These are phyloP conservation scores for Amylocarpus encephaloides DNA, from an alignment of 2,329 filamentous ascomycete species.

Conservation along the genomic window DNA sequence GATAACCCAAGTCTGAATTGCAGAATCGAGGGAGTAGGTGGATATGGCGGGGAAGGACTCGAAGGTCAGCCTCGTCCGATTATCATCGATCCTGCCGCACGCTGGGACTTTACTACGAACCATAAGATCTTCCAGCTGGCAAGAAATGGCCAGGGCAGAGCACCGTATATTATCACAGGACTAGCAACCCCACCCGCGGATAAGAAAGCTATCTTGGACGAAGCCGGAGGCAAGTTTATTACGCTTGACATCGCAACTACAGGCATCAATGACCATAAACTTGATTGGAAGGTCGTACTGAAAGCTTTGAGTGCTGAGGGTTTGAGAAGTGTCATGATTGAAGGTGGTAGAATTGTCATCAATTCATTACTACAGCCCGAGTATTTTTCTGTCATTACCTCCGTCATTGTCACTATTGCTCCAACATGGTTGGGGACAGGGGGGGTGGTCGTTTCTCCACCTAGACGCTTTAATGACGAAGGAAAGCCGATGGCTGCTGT, in stretches of 20 bases:
- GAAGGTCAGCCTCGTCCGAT: conserved; percentile 69
- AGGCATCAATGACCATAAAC: neutral
- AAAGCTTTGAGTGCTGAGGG: conserved; percentile 1
- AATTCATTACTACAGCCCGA: conserved; percentile 63
- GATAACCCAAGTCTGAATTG: conserved; percentile 84
- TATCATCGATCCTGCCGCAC: conserved; percentile 67
- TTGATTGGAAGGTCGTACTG: conserved; percentile 9
- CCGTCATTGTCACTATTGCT: conserved; percentile 79
- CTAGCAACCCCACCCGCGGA: conserved; percentile 20
- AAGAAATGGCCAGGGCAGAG: conserved; percentile 58
- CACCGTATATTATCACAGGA: conserved; percentile 65
- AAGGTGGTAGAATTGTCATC: conserved; percentile 76
- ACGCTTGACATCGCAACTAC: neutral
- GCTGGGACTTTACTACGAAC: conserved; percentile 58
- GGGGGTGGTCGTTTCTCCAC: conserved; percentile 70
- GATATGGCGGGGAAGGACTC: conserved; percentile 37
- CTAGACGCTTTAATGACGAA: neutral
- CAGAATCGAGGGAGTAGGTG: conserved; percentile 44
- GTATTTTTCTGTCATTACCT: conserved; percentile 57
- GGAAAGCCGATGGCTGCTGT: conserved; percentile 6
- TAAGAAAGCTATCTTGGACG: conserved; percentile 1
- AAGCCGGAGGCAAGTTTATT: conserved; percentile 8
- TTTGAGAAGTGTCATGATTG: conserved; percentile 76
- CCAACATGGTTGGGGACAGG: conserved; percentile 79
- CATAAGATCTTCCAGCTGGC: conserved; percentile 63